Conservation (phyloP, 768 basidiomycete species). For the Panellus pusillus region DNA sequence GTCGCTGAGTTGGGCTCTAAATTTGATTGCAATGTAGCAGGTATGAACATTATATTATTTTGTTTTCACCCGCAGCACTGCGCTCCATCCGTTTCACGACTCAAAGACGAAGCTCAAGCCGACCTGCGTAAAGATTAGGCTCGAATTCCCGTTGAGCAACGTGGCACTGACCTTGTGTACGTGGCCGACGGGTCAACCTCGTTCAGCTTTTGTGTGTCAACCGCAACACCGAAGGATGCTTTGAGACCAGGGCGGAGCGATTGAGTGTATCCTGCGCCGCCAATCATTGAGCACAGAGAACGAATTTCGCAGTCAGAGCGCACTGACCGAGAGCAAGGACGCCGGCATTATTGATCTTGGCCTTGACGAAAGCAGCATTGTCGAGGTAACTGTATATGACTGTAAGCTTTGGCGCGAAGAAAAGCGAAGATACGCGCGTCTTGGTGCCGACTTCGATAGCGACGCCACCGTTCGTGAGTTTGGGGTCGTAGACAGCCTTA, state of each 20-base stretch:
- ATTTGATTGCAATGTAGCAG: constrained; percentile 14
- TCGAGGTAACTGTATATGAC: constrained; percentile 66
- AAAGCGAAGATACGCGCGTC: constrained; percentile 56
- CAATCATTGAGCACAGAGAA: background rate
- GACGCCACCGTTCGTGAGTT: constrained; percentile 83
- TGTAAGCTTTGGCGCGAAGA: background rate
- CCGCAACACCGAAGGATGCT: constrained; percentile 88
- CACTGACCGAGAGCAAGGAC: constrained; percentile 76
- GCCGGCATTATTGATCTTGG: constrained; percentile 98
- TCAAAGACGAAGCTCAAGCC: constrained; percentile 78
- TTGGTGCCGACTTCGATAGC: constrained; percentile 94
- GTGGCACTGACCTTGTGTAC: constrained; percentile 64
- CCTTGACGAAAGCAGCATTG: constrained; percentile 89
- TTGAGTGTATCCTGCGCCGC: constrained; percentile 78
- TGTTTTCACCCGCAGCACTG: constrained; percentile 1
- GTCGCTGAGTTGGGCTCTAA: constrained; percentile 1
- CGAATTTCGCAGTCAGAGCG: background rate
- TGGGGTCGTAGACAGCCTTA: constrained; percentile 95
- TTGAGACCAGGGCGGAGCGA: constrained; percentile 91
- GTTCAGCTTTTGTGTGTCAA: constrained; percentile 92
- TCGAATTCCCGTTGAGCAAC: no score
- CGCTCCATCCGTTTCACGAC: constrained; percentile 45
- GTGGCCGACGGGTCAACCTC: constrained; percentile 60
- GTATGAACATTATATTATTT: constrained; percentile 10
- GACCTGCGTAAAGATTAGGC: constrained; percentile 40